Evolutionary conservation across 345 rosid species (phyloP).

Genomic region (Erysimum cheiranthoides): DNA sequence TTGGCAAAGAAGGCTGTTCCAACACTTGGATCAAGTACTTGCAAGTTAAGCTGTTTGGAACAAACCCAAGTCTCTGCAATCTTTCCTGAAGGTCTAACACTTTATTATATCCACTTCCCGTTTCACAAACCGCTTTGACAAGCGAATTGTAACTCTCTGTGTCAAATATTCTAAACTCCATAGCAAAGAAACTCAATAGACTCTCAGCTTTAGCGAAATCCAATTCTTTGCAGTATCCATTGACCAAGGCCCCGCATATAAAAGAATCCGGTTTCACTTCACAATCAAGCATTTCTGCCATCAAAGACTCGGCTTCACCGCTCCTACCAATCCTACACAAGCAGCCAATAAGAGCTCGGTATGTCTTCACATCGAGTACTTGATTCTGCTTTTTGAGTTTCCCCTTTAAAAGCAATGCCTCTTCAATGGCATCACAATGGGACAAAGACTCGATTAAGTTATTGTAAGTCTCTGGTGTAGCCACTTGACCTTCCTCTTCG

Average conservation of each 20-base stretch:
- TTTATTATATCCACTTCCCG: slow-evolving; percentile 51
- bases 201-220: slow-evolving; percentile 67
- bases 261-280: slow-evolving; percentile 57
- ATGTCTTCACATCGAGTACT: slow-evolving; percentile 45
- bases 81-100: slow-evolving; percentile 69
- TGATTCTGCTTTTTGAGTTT: slow-evolving; percentile 50
- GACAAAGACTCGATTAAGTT: slow-evolving; percentile 66
- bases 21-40: slow-evolving; percentile 59
- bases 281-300: slow-evolving; percentile 67
- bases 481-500: slow-evolving; percentile 51
- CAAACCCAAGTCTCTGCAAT: slow-evolving; percentile 70
- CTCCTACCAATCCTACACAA: slow-evolving; percentile 59
- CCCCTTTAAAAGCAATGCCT: slow-evolving; percentile 65
- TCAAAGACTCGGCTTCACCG: slow-evolving; percentile 60
- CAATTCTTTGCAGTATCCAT: slow-evolving; percentile 60
- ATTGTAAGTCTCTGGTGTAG: slow-evolving; percentile 49
- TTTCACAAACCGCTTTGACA: slow-evolving; percentile 50
- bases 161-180: slow-evolving; percentile 61
- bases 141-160: slow-evolving; percentile 63
- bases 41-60: slow-evolving; percentile 61
- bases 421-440: slow-evolving; percentile 47
- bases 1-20: slow-evolving; percentile 10
- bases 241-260: slow-evolving; percentile 62
- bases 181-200: slow-evolving; percentile 57
- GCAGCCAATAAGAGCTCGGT: slow-evolving; percentile 63